Evolutionary conservation across 1,284 basidiomycete species (phyloP).

Genomic region (Cutaneotrichosporon sp.): DNA sequence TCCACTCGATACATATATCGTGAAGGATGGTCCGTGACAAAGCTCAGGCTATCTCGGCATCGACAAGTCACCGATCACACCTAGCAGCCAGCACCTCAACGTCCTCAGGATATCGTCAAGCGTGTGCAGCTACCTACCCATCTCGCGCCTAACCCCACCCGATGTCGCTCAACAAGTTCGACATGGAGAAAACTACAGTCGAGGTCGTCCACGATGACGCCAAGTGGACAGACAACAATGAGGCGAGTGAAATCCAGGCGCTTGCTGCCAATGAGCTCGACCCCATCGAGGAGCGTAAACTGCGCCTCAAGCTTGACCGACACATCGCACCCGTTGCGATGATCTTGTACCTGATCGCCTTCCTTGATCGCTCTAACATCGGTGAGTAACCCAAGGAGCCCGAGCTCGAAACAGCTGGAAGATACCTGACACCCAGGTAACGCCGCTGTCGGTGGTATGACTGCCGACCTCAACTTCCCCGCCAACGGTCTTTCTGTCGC

Average conservation of each 20-base stretch:
- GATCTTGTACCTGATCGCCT: conserved; percentile 14
- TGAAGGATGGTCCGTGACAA: too few relatives aligned
- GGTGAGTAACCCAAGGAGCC: neutral
- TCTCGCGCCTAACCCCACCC: neutral
- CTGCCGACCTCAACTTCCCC: conserved; percentile 15
- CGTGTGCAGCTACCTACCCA: neutral
- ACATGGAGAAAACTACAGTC: neutral
- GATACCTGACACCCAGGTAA: conserved; percentile 7
- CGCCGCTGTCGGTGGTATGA: conserved; percentile 15
- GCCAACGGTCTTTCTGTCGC: conserved; percentile 11
- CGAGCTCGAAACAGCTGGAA: too few relatives aligned
- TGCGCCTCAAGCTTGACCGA: conserved; percentile 8
- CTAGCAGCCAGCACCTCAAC: too few relatives aligned
- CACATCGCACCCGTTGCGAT: conserved; percentile 13
- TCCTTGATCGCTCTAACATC: conserved; percentile 13
- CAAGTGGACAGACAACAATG: neutral
- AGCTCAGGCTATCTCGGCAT: too few relatives aligned
- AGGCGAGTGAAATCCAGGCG: neutral
- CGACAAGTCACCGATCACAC: too few relatives aligned
- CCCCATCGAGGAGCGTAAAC: neutral
- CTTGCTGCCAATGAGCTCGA: conserved; percentile 3
- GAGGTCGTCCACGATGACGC: neutral
- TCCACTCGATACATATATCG: too few relatives aligned
- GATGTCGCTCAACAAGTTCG: neutral
- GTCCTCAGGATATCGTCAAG: neutral